Percentiles rank a stretch among this genome's conserved stretches.
Evolutionary conservation across 306 rosid genomes (phyloP).

Genomic region (Cicer cuneatum): DNA sequence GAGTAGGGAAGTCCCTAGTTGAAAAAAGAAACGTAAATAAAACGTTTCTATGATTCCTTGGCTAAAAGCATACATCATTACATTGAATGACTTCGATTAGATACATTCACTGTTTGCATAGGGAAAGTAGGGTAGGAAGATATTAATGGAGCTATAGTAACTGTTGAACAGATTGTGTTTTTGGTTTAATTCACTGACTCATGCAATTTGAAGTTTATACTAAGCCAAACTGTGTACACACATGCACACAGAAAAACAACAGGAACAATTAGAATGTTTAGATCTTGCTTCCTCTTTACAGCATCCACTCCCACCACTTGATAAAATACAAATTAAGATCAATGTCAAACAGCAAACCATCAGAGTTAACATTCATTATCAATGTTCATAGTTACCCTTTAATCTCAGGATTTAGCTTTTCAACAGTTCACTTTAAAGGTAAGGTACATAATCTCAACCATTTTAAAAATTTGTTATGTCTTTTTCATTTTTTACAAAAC

Average conservation of each 20-base stretch:
- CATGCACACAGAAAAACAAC: conserved; percentile 37
- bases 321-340: conserved; percentile 4
- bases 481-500: too few relatives aligned
- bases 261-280: conserved; percentile 25
- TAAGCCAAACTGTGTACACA: conserved; percentile 25
- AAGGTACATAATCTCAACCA: not conserved
- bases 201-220: conserved; percentile 30
- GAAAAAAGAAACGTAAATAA: not conserved
- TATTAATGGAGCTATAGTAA: conserved; percentile 5
- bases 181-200: conserved; percentile 13
- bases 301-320: not conserved
- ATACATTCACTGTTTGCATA: conserved; percentile 2
- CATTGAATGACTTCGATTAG: conserved; percentile 27
- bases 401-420: not conserved
- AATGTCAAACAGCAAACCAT: conserved; percentile 33
- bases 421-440: not conserved
- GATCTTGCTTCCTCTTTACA: not conserved
- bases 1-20: not conserved
- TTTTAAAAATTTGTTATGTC: too few relatives aligned
- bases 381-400: conserved; percentile 6
- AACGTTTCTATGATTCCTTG: conserved; percentile 15
- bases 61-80: not conserved
- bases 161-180: conserved; percentile 27
- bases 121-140: conserved; percentile 29
- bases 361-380: conserved; percentile 1